These are phyloP conservation scores for Dinochytrium kinnereticum DNA, from an alignment of 371 early-diverging fungal genomes.

Conservation along the genomic window DNA sequence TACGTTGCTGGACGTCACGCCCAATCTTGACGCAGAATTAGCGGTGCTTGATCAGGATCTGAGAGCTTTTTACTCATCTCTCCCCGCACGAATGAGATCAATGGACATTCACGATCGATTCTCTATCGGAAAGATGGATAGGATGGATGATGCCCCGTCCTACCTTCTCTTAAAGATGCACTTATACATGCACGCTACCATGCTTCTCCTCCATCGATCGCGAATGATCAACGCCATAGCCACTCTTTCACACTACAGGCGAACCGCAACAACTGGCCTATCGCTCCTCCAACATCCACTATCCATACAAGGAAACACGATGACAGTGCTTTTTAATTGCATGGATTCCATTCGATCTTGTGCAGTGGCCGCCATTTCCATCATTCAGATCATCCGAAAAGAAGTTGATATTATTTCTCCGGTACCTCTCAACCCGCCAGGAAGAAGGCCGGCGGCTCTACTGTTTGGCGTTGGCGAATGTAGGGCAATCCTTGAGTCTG, in stretches of 20 bases:
- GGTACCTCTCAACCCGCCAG: background rate
- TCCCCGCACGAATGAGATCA: background rate
- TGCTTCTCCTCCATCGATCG: background rate
- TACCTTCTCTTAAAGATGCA: background rate
- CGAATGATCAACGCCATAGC: constrained; percentile 1
- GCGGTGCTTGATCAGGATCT: background rate
- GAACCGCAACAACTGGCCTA: background rate
- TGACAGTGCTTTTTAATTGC: background rate
- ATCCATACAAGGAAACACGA: background rate
- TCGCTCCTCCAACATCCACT: background rate
- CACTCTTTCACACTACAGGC: background rate
- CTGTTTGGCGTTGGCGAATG: constrained; percentile 8
- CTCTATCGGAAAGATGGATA: background rate
- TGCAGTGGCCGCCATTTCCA: background rate
- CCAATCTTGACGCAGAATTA: background rate
- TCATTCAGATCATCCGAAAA: background rate
- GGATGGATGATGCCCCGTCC: background rate
- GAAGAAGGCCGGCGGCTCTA: background rate
- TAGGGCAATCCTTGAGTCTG: background rate
- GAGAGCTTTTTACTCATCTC: background rate
- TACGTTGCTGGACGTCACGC: background rate
- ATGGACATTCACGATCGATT: background rate
- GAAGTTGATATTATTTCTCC: background rate
- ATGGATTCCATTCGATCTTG: constrained; percentile 4
- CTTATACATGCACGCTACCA: background rate